Evolutionary conservation across 306 rosid genomes (phyloP).

Genomic region (Fagus sylvatica): DNA sequence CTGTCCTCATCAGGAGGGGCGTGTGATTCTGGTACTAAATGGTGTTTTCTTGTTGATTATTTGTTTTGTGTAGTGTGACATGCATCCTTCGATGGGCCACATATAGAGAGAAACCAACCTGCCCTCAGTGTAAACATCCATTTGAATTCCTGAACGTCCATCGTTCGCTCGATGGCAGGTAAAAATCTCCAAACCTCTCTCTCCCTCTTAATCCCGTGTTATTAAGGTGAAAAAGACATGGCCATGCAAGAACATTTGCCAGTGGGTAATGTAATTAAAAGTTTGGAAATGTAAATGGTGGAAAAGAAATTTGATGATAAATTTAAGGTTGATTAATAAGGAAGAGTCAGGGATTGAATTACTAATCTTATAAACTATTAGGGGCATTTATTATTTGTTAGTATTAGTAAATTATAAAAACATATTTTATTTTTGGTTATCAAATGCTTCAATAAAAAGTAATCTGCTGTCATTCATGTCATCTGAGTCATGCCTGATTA

Average conservation of each 20-base stretch:
- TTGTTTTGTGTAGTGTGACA: conserved; percentile 57
- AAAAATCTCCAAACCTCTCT: conserved; percentile 1
- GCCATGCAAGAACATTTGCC: neutral
- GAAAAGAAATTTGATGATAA: neutral
- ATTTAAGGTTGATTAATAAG: neutral
- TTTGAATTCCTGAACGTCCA: conserved; percentile 81
- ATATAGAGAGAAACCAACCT: conserved; percentile 57
- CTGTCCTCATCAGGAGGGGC: neutral
- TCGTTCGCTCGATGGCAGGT: conserved; percentile 98
- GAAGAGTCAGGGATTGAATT: neutral
- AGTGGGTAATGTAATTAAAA: neutral
- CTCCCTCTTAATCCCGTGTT: neutral
- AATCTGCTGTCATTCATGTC: no score
- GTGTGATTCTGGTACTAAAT: neutral
- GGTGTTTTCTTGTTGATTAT: neutral
- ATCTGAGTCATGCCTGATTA: no score
- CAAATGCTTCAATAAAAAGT: no score
- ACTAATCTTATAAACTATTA: neutral
- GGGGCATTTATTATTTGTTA: neutral
- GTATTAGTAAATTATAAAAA: no score
- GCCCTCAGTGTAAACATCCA: conserved; percentile 93
- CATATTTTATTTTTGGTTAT: no score
- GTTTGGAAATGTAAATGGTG: neutral
- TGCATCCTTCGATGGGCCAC: conserved; percentile 97
- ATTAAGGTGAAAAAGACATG: neutral